Evolutionary conservation across 2,329 filamentous ascomycete species (phyloP).

Genomic region (Alternaria postmessia): DNA sequence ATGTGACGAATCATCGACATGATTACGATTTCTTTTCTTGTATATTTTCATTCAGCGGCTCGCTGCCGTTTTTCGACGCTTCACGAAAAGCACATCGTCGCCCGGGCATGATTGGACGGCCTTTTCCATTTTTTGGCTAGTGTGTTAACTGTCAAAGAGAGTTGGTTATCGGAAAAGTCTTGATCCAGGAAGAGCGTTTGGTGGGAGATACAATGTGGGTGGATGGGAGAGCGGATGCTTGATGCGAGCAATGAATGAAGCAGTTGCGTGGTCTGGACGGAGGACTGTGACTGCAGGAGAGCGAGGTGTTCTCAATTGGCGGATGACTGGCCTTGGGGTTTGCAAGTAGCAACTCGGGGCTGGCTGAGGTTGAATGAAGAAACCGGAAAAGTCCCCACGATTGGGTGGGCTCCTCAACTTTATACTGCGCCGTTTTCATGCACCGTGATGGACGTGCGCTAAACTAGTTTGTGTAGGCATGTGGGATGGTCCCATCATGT

Average conservation of each 20-base stretch:
- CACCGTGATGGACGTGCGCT: slow-evolving; percentile 28
- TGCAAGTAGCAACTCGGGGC: slow-evolving; percentile 10
- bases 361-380: slow-evolving; percentile 27
- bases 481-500: slow-evolving; percentile 5
- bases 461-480: slow-evolving; percentile 8
- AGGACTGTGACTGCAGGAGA: slow-evolving; percentile 34
- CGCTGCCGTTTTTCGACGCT: slow-evolving; percentile 49
- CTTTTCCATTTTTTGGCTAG: slow-evolving; percentile 41
- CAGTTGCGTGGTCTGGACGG: slow-evolving; percentile 39
- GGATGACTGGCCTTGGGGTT: slow-evolving; percentile 19
- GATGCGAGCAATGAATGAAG: slow-evolving; percentile 46
- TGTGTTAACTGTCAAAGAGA: slow-evolving; percentile 42
- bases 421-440: slow-evolving; percentile 20
- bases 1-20: slow-evolving; percentile 44
- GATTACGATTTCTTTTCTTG: slow-evolving; percentile 51
- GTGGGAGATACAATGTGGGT: slow-evolving; percentile 43
- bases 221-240: slow-evolving; percentile 43
- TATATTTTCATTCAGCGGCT: slow-evolving; percentile 52
- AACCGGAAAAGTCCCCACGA: slow-evolving; percentile 32
- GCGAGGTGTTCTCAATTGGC: slow-evolving; percentile 29
- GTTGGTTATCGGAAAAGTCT: slow-evolving; percentile 47
- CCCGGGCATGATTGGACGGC: slow-evolving; percentile 49
- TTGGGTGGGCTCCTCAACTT: slow-evolving; percentile 31
- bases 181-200: slow-evolving; percentile 46
- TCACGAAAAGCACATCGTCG: slow-evolving; percentile 50